These are phyloP conservation scores for Exophiala calicioides DNA, from an alignment of 2,329 filamentous ascomycete species.

Conservation along the genomic window DNA sequence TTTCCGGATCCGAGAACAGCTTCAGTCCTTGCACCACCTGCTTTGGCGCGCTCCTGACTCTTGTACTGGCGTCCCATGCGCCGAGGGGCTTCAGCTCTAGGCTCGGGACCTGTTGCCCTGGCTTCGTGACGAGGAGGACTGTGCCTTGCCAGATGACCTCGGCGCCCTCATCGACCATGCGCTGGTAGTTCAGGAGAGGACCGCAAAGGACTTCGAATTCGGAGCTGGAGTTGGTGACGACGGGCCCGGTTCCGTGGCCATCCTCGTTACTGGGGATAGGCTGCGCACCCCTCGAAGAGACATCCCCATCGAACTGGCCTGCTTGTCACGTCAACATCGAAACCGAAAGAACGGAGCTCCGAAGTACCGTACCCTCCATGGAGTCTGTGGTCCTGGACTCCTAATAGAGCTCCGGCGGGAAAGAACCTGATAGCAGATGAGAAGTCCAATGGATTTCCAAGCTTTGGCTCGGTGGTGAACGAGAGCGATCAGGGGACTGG, in stretches of 20 bases:
- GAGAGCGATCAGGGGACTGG: too few species aligned
- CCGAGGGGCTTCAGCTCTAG: constrained; percentile 61
- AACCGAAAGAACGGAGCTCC: too few species aligned
- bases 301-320: constrained; percentile 18
- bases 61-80: constrained; percentile 9
- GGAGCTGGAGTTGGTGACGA: constrained; percentile 27
- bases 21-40: constrained; percentile 50
- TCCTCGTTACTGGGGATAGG: constrained; percentile 22
- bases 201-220: constrained; percentile 47
- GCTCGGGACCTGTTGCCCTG: constrained; percentile 63
- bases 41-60: constrained; percentile 2
- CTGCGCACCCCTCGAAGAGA: constrained; percentile 6
- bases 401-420: too few species aligned
- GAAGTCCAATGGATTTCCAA: too few species aligned
- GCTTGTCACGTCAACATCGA: constrained; percentile 8
- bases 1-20: constrained; percentile 60
- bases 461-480: too few species aligned
- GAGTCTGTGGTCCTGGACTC: too few species aligned
- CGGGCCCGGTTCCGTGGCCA: constrained; percentile 30
- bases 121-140: constrained; percentile 77
- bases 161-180: constrained; percentile 40
- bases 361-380: too few species aligned
- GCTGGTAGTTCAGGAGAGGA: constrained; percentile 52
- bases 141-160: constrained; percentile 72
- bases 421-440: too few species aligned